Evolutionary conservation across 2,329 filamentous ascomycete species (phyloP).

Genomic region (Dactylonectria macrodidyma): DNA sequence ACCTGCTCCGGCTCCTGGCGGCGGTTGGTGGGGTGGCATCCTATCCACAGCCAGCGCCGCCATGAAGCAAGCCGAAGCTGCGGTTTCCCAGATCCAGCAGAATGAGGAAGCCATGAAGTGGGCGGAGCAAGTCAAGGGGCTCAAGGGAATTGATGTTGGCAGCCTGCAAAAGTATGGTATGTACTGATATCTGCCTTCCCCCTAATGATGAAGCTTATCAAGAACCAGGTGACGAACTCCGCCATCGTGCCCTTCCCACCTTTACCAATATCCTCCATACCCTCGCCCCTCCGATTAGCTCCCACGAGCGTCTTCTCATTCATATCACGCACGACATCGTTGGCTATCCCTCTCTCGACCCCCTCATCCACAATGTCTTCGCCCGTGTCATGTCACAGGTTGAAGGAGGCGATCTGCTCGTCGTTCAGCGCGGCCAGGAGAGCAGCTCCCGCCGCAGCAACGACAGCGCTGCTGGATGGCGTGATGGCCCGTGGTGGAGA

Average conservation of each 20-base stretch:
- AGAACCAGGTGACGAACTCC: constrained; percentile 83
- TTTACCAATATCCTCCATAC: constrained; percentile 97
- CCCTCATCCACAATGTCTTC: constrained; percentile 92
- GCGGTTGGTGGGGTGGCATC: constrained; percentile 91
- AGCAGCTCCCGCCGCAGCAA: constrained; percentile 77
- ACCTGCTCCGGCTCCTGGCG: constrained; percentile 61
- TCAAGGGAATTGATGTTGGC: constrained; percentile 75
- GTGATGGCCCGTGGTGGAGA: constrained; percentile 97
- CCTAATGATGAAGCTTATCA: constrained; percentile 17
- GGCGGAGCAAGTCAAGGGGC: constrained; percentile 91
- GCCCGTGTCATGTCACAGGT: constrained; percentile 98
- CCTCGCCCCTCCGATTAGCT: constrained; percentile 94
- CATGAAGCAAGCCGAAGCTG: constrained; percentile 92
- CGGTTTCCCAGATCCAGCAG: constrained; percentile 94
- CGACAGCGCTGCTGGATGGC: constrained; percentile 80
- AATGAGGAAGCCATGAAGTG: constrained; percentile 97
- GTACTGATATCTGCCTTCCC: constrained; percentile 16
- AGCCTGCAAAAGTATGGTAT: constrained; percentile 70
- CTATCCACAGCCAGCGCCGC: constrained; percentile 87
- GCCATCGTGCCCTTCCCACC: constrained; percentile 89
- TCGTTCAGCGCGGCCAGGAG: constrained; percentile 94
- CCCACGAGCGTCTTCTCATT: constrained; percentile 96
- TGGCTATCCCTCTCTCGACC: constrained; percentile 94
- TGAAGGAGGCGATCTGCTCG: constrained; percentile 94
- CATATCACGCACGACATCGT: constrained; percentile 97